These are phyloP conservation scores for Chytriomyces hyalinus DNA, from an alignment of 192 early-diverging fungal species.

Conservation along the genomic window DNA sequence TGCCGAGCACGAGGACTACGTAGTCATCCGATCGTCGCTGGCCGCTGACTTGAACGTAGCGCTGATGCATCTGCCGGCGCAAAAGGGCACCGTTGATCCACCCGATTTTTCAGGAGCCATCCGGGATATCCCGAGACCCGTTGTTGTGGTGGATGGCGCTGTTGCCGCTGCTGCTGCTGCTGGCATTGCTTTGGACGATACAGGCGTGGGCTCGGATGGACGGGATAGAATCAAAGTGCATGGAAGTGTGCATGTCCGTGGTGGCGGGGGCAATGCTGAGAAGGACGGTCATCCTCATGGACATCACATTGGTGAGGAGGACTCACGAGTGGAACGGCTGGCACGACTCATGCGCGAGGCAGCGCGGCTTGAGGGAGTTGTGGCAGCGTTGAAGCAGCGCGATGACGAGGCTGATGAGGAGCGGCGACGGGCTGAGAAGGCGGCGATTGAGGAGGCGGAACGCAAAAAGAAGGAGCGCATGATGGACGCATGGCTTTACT, in stretches of 20 bases:
- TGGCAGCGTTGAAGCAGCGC: constrained; percentile 7
- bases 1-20: neutral
- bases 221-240: neutral
- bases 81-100: neutral
- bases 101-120: constrained; percentile 9
- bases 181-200: neutral
- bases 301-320: neutral
- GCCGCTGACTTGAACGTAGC: constrained; percentile 3
- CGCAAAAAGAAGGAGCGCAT: neutral
- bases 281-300: neutral
- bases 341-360: constrained; percentile 13
- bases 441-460: constrained; percentile 1
- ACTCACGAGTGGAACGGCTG: constrained; percentile 1
- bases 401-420: constrained; percentile 20
- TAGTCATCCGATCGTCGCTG: neutral
- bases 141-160: constrained; percentile 15
- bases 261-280: neutral
- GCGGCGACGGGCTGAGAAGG: neutral
- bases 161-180: neutral
- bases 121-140: constrained; percentile 24
- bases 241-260: neutral
- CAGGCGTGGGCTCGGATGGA: neutral
- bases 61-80: neutral
- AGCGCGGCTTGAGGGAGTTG: constrained; percentile 1
- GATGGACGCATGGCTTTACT: constrained; percentile 25